Evolutionary conservation across 1,284 basidiomycete genomes (phyloP), one percentile per base, ranked within the genome.

Genomic region (Puccinia coronata): DNA sequence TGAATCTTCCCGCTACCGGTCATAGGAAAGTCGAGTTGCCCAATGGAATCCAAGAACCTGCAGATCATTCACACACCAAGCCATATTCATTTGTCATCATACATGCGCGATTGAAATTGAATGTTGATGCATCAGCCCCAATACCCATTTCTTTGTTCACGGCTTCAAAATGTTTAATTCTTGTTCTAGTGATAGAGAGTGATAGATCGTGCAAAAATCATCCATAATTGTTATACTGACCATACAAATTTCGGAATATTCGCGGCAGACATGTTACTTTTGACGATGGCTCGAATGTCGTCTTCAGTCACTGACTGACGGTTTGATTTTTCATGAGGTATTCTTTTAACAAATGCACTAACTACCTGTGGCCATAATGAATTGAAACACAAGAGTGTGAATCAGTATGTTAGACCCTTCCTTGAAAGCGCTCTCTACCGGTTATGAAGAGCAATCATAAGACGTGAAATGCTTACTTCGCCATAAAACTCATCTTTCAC

Each of bases 1-100:
- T 63, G 63, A 43, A 76, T 65, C 59, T 76, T 76, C 43, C 74
- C 74, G 34, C 74, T 76, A 5, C 36, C 74, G 18, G 74, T 76
- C 59, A 63, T 41, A 3, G 74, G 74, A 65, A 76, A 76, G 20
- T 63, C 57, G 25, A 20, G 14, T 20, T 43, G 36, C 34, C 59
- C 74, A 34, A 69, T 43, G 5, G 28, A 31, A 49, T 69, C 67
- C 28, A 69, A 49, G 41, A 69, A 69, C 67, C 67, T 69, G 59
- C n/a, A 14, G 23, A 36, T 53, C 11, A 11, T 8, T 47, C n/a
- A n/a, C n/a, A n/a, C 16, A 39, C 3, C 43, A 53, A 51, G 14
- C 51, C 11, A 34, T 55, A 20, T 11, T 18, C 34, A 34, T 53
- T 51, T 53, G 28, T 36, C 31, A 20, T 73, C 16, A 6, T 16